Base-by-base conservation (phyloP, 23 red algal genomes). In the Chondrus crispus region DNA sequence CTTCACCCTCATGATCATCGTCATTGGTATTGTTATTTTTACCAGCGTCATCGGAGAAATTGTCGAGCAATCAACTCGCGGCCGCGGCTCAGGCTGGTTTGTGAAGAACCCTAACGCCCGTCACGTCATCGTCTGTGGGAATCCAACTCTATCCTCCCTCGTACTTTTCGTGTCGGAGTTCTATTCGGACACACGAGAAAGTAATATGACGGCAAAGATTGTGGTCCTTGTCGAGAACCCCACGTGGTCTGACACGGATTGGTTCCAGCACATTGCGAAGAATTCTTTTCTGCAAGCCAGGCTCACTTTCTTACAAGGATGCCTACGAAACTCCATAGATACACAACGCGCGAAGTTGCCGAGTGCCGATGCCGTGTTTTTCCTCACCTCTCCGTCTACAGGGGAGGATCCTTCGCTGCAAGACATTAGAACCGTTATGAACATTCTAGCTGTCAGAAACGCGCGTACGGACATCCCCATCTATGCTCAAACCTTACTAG, bases 21-120 rank as follows among this genome's bases (percentile, higher is more conserved):
- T 96, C 78, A 78, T 90, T 51, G 94, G 94, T 58, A 90, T 91
- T 54, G 74, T 95, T 46, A 77, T 95, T 3, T 91, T 95, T 41
- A 60, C 93, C 37, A 69, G 76, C 32, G 62, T 87, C 22, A 80
- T 81, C 50, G 68, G 62, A 1, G 81, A 94, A 26, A 46, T 94
- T 8, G 92, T 94, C 10, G 83, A 63, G 36, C 82, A 94, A 57
- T 48, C 74, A 26, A 57, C 26, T n/a, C 82, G 84, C 58, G 72
- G 74, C 42, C 81, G 72, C 72, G 95, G 95, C 38, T 78, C 77
- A 45, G 95, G 95, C 30, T 79, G 46, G 24, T 91, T 93, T 38
- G 60, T 91, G 11, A 96, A 96, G 78, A 90, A 85, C 89, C 74
- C 39, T 35, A 66, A 70, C 46, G 74, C 88, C 5, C 60, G 78